Evolutionary conservation across 257 asterid genomes (phyloP).

Genomic region (Solanum paucissectum): DNA sequence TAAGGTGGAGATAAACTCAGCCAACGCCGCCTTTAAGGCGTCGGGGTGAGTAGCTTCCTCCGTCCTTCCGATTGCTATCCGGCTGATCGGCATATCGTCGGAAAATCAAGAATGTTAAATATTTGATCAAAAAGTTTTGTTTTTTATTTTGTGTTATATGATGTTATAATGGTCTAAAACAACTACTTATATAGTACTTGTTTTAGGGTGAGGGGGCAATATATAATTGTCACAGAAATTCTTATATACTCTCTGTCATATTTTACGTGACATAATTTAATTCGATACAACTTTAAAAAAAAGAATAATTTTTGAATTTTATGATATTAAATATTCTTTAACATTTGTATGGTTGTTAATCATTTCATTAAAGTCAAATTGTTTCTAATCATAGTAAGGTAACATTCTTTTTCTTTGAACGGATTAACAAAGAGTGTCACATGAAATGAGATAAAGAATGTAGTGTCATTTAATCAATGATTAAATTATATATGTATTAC

Average conservation of each 20-base stretch:
- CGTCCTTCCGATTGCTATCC: constrained; percentile 16
- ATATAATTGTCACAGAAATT: too few relatives aligned
- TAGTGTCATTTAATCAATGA: neutral
- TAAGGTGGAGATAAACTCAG: constrained; percentile 39
- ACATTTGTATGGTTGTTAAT: fast-evolving
- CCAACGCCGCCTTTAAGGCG: constrained; percentile 34
- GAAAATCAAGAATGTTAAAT: neutral
- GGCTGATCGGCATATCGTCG: constrained; percentile 16
- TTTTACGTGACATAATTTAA: too few relatives aligned
- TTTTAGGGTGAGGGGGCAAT: neutral
- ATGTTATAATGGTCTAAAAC: neutral
- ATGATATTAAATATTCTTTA: too few relatives aligned
- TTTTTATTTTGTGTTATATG: neutral
- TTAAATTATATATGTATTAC: neutral
- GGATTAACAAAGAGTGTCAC: too few relatives aligned
- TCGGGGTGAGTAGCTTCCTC: constrained; percentile 19
- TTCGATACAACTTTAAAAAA: fast-evolving
- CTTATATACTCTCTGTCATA: too few relatives aligned
- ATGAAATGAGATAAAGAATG: fast-evolving
- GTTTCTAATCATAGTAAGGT: too few relatives aligned
- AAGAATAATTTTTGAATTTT: fast-evolving
- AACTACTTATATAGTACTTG: neutral
- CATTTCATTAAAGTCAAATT: too few relatives aligned
- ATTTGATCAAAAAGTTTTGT: too few relatives aligned
- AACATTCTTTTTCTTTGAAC: too few relatives aligned